phyloP scores from a whole-genome alignment of 2,329 filamentous ascomycete genomes.

The Monilinia vaccinii-corymbosi region DNA sequence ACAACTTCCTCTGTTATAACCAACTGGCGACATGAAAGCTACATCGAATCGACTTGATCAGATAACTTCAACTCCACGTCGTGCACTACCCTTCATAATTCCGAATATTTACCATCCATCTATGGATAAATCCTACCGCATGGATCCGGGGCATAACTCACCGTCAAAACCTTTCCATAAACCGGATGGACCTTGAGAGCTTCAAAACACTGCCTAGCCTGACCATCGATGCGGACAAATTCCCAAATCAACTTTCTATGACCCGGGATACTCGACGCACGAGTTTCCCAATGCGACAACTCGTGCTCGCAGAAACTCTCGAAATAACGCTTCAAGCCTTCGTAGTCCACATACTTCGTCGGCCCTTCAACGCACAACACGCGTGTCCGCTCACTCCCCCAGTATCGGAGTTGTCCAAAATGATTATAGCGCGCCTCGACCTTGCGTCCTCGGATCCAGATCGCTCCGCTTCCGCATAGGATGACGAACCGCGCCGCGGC shows the following conservation, averaged over 20 bases:
- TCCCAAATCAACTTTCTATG: neutral
- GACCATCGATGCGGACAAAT: neutral
- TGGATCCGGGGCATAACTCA: neutral
- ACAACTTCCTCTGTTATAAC: neutral
- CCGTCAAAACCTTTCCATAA: neutral
- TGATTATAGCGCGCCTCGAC: neutral
- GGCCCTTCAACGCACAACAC: neutral
- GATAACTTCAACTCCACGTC: neutral
- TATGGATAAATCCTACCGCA: neutral
- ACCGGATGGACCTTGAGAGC: neutral
- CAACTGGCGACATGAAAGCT: neutral
- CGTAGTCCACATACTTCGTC: neutral
- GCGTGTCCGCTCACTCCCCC: neutral
- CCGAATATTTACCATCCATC: fast-evolving
- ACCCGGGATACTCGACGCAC: neutral
- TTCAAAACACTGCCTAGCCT: neutral
- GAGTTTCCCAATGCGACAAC: neutral
- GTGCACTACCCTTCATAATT: neutral
- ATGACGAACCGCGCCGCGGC: neutral
- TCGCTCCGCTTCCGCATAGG: neutral
- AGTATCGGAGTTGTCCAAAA: neutral
- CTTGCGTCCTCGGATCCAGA: neutral
- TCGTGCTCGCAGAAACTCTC: neutral
- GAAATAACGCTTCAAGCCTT: neutral
- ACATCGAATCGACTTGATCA: neutral